These are phyloP conservation scores for Macrolepiota dolichaula DNA, from an alignment of 768 basidiomycete species.

Conservation along the genomic window DNA sequence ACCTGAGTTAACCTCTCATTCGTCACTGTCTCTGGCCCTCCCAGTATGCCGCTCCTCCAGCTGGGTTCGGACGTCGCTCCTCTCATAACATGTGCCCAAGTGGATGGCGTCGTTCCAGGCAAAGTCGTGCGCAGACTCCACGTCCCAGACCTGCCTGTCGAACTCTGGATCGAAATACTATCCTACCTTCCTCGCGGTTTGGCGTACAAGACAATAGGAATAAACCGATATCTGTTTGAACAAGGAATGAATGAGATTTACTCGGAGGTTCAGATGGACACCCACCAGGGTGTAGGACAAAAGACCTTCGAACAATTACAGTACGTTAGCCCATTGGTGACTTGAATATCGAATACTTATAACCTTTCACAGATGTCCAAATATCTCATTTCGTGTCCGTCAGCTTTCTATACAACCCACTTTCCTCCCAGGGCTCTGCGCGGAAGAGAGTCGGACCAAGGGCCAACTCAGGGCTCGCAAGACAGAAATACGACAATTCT, in stretches of 20 bases:
- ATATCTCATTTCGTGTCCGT: conserved; percentile 19
- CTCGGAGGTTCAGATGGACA: conserved; percentile 22
- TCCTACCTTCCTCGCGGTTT: conserved; percentile 18
- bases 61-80: not conserved
- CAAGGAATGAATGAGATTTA: conserved; percentile 26
- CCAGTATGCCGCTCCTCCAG: not conserved
- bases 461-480: not conserved
- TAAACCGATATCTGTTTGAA: conserved; percentile 25
- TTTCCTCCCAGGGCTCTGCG: conserved; percentile 21
- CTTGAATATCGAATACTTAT: not conserved
- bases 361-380: conserved; percentile 12
- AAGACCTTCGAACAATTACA: conserved; percentile 20
- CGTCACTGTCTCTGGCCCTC: not conserved
- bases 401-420: conserved; percentile 23
- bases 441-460: not conserved
- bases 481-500: not conserved
- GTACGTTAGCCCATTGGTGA: conserved; percentile 8
- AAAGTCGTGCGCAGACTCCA: not conserved
- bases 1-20: not conserved
- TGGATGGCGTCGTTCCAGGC: not conserved
- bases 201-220: conserved; percentile 22
- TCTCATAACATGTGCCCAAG: not conserved
- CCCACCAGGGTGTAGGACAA: conserved; percentile 18
- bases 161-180: conserved; percentile 24
- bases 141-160: conserved; percentile 20